Conservation (phyloP, 306 rosid genomes). For the Vigna mungo region DNA sequence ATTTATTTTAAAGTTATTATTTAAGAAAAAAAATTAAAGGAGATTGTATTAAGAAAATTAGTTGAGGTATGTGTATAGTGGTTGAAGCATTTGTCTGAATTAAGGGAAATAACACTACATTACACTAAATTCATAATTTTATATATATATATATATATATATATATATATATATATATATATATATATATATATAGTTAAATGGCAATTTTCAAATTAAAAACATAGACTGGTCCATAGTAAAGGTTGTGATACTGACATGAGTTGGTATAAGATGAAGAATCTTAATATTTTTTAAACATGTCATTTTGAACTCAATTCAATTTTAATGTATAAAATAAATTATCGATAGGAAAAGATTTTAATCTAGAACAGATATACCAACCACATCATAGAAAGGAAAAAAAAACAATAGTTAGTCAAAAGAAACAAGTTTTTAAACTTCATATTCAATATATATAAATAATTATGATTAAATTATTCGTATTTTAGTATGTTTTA, state of each 20-base stretch:
- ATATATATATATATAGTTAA: background rate
- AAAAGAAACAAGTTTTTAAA: background rate
- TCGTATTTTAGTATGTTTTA: no score
- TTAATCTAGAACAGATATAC: background rate
- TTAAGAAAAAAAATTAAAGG: background rate
- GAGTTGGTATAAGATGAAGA: background rate
- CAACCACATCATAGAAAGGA: background rate
- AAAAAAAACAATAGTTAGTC: background rate
- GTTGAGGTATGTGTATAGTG: background rate
- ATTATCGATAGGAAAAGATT: background rate
- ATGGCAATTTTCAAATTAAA: background rate
- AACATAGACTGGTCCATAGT: background rate
- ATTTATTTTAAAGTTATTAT: background rate
- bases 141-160: background rate
- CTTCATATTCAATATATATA: no score
- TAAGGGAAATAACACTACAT: no score
- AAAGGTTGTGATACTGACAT: background rate
- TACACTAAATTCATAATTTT: background rate
- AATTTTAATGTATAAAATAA: background rate
- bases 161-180: background rate
- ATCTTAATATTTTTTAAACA: background rate
- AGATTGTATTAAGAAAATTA: background rate
- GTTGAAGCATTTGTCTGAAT: no score
- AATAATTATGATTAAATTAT: no score
- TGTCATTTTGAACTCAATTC: background rate